Evolutionary conservation across 208 protist species (phyloP).

Genomic region (Trypanosoma platydactyli): DNA sequence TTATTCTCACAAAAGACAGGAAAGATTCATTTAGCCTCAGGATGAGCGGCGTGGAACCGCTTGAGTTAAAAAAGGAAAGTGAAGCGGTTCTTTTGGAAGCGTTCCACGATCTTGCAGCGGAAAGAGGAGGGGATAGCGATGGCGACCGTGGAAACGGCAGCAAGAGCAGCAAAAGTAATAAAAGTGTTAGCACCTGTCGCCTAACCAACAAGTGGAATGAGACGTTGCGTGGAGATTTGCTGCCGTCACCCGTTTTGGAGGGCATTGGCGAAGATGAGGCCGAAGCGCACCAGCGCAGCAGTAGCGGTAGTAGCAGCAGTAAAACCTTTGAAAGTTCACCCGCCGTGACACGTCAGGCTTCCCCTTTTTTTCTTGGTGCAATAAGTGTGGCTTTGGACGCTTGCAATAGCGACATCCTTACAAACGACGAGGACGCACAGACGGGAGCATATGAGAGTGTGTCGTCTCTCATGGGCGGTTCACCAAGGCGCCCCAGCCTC

Average conservation of each 20-base stretch:
- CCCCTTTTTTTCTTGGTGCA: slow-evolving; percentile 32
- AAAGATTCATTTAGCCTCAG: slow-evolving; percentile 7
- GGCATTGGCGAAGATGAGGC: not conserved
- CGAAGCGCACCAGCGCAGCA: not conserved
- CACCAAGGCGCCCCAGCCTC: too few relatives aligned
- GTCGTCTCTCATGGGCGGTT: not conserved
- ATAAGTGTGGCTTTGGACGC: slow-evolving; percentile 23
- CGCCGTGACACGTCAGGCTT: not conserved
- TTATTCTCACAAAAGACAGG: slow-evolving; percentile 8
- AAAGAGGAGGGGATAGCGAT: not conserved
- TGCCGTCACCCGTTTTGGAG: not conserved
- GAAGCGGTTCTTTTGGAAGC: not conserved
- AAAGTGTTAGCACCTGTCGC: not conserved
- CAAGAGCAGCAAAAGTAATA: slow-evolving; percentile 4
- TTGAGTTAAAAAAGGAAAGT: not conserved
- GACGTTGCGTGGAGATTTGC: not conserved
- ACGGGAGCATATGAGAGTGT: not conserved
- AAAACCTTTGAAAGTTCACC: not conserved
- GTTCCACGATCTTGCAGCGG: not conserved
- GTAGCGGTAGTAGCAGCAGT: too few relatives aligned
- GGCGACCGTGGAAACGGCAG: not conserved
- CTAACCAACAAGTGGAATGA: not conserved
- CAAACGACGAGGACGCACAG: not conserved
- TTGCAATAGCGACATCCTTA: slow-evolving; percentile 3
- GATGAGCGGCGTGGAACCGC: not conserved